phyloP scores from a whole-genome alignment of 345 rosid genomes.

The Populus pruinosa region DNA sequence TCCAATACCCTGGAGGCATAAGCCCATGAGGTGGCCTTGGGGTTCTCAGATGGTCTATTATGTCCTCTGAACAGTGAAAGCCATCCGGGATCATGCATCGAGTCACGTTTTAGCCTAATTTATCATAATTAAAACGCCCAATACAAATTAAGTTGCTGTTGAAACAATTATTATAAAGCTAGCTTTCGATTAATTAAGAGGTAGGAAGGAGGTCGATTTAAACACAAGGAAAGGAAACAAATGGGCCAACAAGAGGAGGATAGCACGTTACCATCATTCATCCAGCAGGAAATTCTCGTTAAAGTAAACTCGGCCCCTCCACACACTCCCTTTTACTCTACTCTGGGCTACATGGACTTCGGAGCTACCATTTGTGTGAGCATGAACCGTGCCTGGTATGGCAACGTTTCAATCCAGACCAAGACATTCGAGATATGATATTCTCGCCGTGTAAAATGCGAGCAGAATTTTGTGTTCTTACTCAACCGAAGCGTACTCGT shows the following conservation, averaged over 20 bases:
- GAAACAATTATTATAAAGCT: not conserved
- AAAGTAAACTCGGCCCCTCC: slow-evolving; percentile 3
- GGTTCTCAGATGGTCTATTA: no score
- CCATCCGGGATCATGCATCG: not conserved
- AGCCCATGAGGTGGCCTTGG: no score
- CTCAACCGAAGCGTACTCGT: no score
- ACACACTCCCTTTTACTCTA: slow-evolving; percentile 16
- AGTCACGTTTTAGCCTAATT: not conserved
- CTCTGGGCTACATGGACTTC: not conserved
- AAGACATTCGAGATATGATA: not conserved
- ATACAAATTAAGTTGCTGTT: not conserved
- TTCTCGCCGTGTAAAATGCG: not conserved
- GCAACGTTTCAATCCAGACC: not conserved
- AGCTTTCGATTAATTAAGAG: not conserved
- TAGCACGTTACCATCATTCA: slow-evolving; percentile 10
- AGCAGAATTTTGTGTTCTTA: not conserved
- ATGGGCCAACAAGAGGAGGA: slow-evolving; percentile 7
- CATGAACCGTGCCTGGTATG: not conserved
- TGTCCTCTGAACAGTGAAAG: not conserved
- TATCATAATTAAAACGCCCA: not conserved
- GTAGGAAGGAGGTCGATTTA: slow-evolving; percentile 5
- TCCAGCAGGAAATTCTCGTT: slow-evolving; percentile 5
- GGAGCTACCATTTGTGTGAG: not conserved
- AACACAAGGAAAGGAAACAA: slow-evolving; percentile 6
- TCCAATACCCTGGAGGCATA: no score